A percentile compares a stretch with the other conserved stretches of the same genome.
Conservation (phyloP, 177 flowering plant genomes). For the Vitis hybrid region DNA sequence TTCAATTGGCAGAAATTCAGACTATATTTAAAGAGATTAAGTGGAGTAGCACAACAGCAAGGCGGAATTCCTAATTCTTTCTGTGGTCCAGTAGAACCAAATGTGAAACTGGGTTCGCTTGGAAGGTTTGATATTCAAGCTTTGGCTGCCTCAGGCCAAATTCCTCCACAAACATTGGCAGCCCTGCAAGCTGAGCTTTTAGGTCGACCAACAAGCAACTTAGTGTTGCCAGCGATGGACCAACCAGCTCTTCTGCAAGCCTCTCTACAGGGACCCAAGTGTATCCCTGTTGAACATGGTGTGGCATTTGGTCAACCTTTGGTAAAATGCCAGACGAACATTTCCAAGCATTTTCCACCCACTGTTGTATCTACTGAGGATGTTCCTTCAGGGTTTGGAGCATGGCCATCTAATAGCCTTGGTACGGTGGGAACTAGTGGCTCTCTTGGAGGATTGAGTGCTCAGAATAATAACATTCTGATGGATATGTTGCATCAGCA, state of each 20-base stretch:
- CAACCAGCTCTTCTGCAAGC: constrained; percentile 55
- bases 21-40: constrained; percentile 73
- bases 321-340: constrained; percentile 48
- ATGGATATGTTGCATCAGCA: constrained; percentile 49
- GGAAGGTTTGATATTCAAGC: constrained; percentile 71
- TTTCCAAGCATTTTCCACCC: constrained; percentile 47
- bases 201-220: constrained; percentile 51
- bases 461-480: constrained; percentile 40
- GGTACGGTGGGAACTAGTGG: constrained; percentile 28
- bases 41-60: constrained; percentile 69
- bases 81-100: constrained; percentile 49
- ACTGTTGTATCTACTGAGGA: constrained; percentile 39
- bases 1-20: constrained; percentile 71
- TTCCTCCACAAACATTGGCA: constrained; percentile 75
- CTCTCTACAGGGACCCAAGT: constrained; percentile 47
- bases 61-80: constrained; percentile 47
- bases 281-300: constrained; percentile 47
- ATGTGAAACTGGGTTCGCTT: constrained; percentile 42
- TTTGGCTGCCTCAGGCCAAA: constrained; percentile 77
- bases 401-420: constrained; percentile 50
- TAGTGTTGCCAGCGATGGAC: constrained; percentile 46
- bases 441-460: constrained; percentile 29
- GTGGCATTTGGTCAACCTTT: constrained; percentile 57
- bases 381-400: constrained; percentile 40
- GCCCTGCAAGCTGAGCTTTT: constrained; percentile 73